phyloP scores from a whole-genome alignment of 805 yeast genomes.

The Candida easanensis region DNA sequence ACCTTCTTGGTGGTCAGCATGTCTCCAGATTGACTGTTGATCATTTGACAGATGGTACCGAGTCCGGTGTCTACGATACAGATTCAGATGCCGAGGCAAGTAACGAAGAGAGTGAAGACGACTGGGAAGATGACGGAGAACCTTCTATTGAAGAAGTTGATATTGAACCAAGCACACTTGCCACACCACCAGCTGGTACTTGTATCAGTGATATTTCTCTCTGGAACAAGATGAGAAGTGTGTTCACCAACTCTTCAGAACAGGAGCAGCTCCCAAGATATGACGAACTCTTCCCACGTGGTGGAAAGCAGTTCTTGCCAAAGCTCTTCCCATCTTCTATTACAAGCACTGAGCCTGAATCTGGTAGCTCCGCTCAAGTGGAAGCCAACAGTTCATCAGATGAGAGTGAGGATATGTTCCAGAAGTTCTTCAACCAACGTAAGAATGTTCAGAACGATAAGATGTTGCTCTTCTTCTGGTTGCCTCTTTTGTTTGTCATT shows the following conservation, averaged over 20 bases:
- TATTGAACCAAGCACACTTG: background rate
- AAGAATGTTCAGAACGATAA: constrained; percentile 63
- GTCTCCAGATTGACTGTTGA: constrained; percentile 36
- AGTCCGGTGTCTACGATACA: constrained; percentile 20
- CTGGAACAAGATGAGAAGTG: constrained; percentile 37
- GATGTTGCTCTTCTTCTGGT: constrained; percentile 88
- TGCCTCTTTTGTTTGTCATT: constrained; percentile 66
- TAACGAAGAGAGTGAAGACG: constrained; percentile 30
- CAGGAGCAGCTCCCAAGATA: constrained; percentile 61
- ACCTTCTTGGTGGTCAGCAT: constrained; percentile 27
- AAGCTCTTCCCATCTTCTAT: constrained; percentile 17
- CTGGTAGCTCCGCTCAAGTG: constrained; percentile 9
- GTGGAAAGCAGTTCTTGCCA: constrained; percentile 17
- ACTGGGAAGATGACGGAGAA: constrained; percentile 14
- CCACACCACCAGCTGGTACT: constrained; percentile 1
- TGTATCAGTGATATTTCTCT: constrained; percentile 27
- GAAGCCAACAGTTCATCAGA: constrained; percentile 13
- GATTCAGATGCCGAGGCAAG: constrained; percentile 24
- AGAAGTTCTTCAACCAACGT: constrained; percentile 40
- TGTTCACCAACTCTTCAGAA: constrained; percentile 22
- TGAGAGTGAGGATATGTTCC: constrained; percentile 32
- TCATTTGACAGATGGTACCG: constrained; percentile 26
- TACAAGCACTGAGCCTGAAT: constrained; percentile 4
- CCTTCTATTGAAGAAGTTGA: background rate
- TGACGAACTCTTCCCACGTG: constrained; percentile 67